A percentile compares a stretch with the other conserved stretches of the same genome.
These are phyloP conservation scores for Neopestalotiopsis sp. DNA, from an alignment of 2,329 filamentous ascomycete genomes.

Conservation along the genomic window DNA sequence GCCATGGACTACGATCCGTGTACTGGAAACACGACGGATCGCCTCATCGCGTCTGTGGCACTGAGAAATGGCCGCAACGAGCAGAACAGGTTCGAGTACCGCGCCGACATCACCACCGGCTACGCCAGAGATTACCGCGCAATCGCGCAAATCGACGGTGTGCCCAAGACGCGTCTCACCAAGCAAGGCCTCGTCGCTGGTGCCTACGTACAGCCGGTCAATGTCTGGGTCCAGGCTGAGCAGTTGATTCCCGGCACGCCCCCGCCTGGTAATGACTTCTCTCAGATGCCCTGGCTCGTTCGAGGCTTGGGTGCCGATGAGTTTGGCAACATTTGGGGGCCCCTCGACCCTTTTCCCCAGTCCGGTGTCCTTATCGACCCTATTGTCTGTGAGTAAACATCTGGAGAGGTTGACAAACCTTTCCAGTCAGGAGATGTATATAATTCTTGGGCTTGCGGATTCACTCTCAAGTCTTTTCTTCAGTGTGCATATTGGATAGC, in stretches of 20 bases:
- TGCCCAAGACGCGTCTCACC: slow-evolving; percentile 34
- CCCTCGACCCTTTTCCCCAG: slow-evolving; percentile 43
- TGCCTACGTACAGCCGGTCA: slow-evolving; percentile 41
- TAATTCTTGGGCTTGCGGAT: background rate
- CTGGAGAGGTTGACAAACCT: background rate
- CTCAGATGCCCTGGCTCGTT: slow-evolving; percentile 40
- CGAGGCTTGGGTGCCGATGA: slow-evolving; percentile 40
- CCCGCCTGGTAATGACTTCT: slow-evolving; percentile 40
- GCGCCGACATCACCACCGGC: slow-evolving; percentile 35
- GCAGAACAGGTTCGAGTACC: slow-evolving; percentile 43
- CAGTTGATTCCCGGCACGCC: slow-evolving; percentile 40
- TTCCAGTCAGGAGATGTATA: background rate
- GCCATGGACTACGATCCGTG: slow-evolving; percentile 44
- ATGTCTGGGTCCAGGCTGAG: slow-evolving; percentile 43
- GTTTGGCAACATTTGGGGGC: slow-evolving; percentile 41
- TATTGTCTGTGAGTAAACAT: slow-evolving; percentile 22
- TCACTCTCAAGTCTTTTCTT: background rate
- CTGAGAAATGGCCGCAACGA: slow-evolving; percentile 36
- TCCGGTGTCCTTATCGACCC: slow-evolving; percentile 38
- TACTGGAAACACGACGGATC: slow-evolving; percentile 39
- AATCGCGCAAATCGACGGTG: slow-evolving; percentile 38
- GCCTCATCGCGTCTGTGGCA: slow-evolving; percentile 38
- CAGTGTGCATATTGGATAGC: background rate
- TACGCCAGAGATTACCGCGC: slow-evolving; percentile 43
- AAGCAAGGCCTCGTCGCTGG: slow-evolving; percentile 41